A percentile compares a stretch with the other conserved stretches of the same genome.
Conservation (phyloP, 2,329 filamentous ascomycete species). For the Fusarium sp. region DNA sequence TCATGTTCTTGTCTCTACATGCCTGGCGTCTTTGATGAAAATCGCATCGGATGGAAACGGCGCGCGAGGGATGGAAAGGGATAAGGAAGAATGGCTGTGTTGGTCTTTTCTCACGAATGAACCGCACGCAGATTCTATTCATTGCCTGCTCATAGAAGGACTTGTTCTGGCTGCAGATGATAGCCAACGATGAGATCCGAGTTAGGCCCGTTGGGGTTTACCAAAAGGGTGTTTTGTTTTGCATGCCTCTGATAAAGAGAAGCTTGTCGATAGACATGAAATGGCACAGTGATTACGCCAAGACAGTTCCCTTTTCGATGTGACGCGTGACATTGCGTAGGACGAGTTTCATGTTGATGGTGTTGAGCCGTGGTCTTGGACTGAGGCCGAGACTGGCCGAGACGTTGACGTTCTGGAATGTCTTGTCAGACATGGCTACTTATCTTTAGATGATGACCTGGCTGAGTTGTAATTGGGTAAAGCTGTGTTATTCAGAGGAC, state of each 20-base stretch:
- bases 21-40: constrained; percentile 42
- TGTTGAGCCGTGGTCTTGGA: background rate
- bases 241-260: constrained; percentile 23
- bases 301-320: background rate
- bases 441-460: background rate
- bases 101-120: constrained; percentile 29
- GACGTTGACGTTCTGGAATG: background rate
- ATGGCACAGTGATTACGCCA: constrained; percentile 29
- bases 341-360: background rate
- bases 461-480: background rate
- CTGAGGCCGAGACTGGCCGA: background rate
- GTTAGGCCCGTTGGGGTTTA: constrained; percentile 32
- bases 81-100: constrained; percentile 18
- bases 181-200: background rate
- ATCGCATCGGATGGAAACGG: constrained; percentile 38
- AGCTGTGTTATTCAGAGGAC: background rate
- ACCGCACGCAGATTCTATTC: constrained; percentile 38
- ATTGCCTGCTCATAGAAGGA: constrained; percentile 16
- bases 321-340: background rate
- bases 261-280: constrained; percentile 37
- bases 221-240: constrained; percentile 34
- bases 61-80: constrained; percentile 34
- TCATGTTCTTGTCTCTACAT: constrained; percentile 36
- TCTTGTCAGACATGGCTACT: background rate
- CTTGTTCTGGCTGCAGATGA: background rate